Conservation (phyloP, 2,329 filamentous ascomycete species). For the Colletotrichum phormii region DNA sequence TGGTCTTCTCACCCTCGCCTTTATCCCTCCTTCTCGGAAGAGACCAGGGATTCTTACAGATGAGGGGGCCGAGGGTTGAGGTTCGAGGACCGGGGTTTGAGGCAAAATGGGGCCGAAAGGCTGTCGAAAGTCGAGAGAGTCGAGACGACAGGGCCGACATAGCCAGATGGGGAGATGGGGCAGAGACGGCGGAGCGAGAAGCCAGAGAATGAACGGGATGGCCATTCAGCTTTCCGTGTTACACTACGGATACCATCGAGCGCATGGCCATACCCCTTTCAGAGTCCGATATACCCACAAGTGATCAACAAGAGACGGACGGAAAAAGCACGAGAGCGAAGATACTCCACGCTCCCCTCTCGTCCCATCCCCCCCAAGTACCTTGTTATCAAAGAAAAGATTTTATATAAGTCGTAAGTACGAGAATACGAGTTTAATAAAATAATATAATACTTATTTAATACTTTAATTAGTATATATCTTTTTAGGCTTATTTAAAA, state of each 20-base stretch:
- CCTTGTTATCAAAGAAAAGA: too few species aligned
- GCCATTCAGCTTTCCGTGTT: neutral
- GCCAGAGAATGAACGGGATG: neutral
- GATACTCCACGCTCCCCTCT: neutral
- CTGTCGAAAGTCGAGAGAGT: neutral
- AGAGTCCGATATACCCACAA: neutral
- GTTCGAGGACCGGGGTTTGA: neutral
- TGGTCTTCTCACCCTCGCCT: neutral
- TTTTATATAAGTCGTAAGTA: too few species aligned
- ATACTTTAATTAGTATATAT: too few species aligned
- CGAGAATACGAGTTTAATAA: too few species aligned
- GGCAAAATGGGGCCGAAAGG: neutral
- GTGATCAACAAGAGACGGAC: conserved; percentile 9
- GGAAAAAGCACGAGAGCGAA: conserved; percentile 5
- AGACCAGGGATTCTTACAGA: neutral
- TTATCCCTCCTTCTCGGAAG: neutral
- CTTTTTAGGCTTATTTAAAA: too few species aligned
- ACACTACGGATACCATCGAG: neutral
- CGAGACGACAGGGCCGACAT: neutral
- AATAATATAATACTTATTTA: too few species aligned
- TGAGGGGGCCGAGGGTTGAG: neutral
- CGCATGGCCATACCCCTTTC: too few species aligned
- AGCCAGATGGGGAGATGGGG: too few species aligned
- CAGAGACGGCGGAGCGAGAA: too few species aligned
- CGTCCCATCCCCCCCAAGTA: conserved; percentile 7